Conservation (phyloP, 352 stramenopile species). For the Phytophthora kernoviae region DNA sequence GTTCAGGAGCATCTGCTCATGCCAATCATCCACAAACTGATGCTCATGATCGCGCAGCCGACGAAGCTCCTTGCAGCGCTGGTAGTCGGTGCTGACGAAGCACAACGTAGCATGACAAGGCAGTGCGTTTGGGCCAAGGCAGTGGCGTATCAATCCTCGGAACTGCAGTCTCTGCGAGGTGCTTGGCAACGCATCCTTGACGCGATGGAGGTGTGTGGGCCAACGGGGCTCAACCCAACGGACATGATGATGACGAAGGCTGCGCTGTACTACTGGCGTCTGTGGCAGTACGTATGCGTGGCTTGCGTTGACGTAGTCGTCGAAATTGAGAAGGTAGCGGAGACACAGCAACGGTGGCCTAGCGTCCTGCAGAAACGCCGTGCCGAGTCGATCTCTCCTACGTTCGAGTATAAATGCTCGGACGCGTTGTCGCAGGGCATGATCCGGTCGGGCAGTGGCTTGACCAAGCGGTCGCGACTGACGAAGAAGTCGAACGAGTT, state of each 20-base stretch:
- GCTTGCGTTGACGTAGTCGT: slow-evolving; percentile 49
- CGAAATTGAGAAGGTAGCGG: slow-evolving; percentile 36
- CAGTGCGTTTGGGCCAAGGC: slow-evolving; percentile 39
- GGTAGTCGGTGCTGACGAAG: slow-evolving; percentile 23
- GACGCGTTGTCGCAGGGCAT: slow-evolving; percentile 45
- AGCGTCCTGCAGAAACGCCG: slow-evolving; percentile 31
- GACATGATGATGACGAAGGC: slow-evolving; percentile 66
- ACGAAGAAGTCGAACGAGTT: slow-evolving; percentile 84
- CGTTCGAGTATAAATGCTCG: slow-evolving; percentile 40
- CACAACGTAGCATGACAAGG: slow-evolving; percentile 16
- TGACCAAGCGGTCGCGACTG: slow-evolving; percentile 59
- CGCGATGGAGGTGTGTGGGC: slow-evolving; percentile 20
- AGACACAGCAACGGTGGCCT: slow-evolving; percentile 6
- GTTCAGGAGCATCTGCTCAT: slow-evolving; percentile 24
- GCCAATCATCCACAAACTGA: slow-evolving; percentile 54
- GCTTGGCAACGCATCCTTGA: slow-evolving; percentile 40
- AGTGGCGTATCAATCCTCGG: slow-evolving; percentile 34
- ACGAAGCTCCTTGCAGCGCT: slow-evolving; percentile 56
- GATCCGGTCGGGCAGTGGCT: slow-evolving; percentile 22
- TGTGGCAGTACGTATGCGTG: slow-evolving; percentile 59
- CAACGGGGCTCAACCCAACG: slow-evolving; percentile 23
- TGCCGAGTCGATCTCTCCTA: slow-evolving; percentile 32
- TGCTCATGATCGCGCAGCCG: slow-evolving; percentile 51
- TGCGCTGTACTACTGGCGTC: slow-evolving; percentile 51
- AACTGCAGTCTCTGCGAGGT: slow-evolving; percentile 33